Evolutionary conservation across 192 early-diverging fungal genomes (phyloP), one percentile per base, ranked within the genome.

Genomic region (Entomortierella beljakovae): DNA sequence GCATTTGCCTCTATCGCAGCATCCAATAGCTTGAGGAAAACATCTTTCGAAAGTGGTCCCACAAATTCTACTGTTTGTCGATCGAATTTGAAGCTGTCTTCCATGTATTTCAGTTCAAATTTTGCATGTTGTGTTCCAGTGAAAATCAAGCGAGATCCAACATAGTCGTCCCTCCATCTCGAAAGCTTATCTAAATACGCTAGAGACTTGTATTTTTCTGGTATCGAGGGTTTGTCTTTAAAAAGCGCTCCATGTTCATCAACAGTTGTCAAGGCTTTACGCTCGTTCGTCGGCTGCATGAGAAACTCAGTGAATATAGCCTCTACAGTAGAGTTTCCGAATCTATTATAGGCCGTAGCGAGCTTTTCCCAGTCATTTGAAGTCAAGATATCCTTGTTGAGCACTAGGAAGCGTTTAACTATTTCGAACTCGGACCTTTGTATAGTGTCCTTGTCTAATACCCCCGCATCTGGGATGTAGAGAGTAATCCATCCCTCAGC

Each of bases 401-500:
- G 42, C 42, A 43, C 42, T 43, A 43, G 42, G 42, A 43, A 43
- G 18, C 42, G 42, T 18, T 43, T 43, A 43, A 43, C 42, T 18
- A 43, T 13, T 43, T 43, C 42, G 42, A 43, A 43, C 18, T 43
- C 42, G 18, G 42, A 43, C 9, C 18, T 43, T 43, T 43, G 10
- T 18, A 13, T 18, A 43, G 9, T 43, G 9, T 43, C 42, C 9
- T 9, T 43, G 42, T 18, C 18, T 18, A 43, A 43, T 9, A 43
- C 42, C 18, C 42, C 42, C 9, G 42, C 42, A 18, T 9, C 42
- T 43, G 42, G 10, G 18, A 43, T 43, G 42, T 43, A 43, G 9
- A 43, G 42, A 43, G 42, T 43, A 43, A 43, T 43, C 42, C 42
- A 43, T 43, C 42, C 42, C n/a, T n/a, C n/a, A n/a, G n/a, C n/a